A percentile compares a stretch with the other conserved stretches of the same genome.
Evolutionary conservation across 768 basidiomycete genomes (phyloP).

Genomic region (Pleurotus sapidus): DNA sequence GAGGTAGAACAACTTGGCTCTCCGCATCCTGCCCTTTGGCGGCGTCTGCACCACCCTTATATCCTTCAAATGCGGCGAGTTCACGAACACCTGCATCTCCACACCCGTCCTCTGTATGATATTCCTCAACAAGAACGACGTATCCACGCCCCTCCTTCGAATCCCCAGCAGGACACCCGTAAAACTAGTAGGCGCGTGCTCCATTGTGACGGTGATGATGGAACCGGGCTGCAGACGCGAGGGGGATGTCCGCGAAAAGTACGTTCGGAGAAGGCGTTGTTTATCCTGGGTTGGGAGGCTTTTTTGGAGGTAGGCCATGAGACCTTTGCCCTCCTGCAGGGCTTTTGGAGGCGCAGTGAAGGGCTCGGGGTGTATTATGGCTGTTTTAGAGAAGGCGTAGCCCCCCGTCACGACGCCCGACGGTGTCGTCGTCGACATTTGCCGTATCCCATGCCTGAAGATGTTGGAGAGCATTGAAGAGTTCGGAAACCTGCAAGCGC

Average conservation of each 20-base stretch:
- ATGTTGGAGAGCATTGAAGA: conserved; percentile 33
- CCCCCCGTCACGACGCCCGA: conserved; percentile 18
- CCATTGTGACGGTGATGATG: conserved; percentile 76
- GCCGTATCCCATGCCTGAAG: conserved; percentile 33
- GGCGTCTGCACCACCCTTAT: conserved; percentile 76
- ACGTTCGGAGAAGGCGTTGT: conserved; percentile 57
- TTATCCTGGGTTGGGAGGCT: conserved; percentile 68
- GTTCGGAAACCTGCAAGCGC: not conserved
- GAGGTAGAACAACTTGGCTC: conserved; percentile 83
- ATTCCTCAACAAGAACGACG: conserved; percentile 87
- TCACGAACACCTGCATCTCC: conserved; percentile 88
- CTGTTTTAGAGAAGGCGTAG: conserved; percentile 77
- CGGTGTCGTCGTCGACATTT: conserved; percentile 41
- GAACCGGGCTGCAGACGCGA: conserved; percentile 77
- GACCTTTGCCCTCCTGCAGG: conserved; percentile 66
- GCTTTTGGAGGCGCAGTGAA: conserved; percentile 38
- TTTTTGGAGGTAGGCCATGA: conserved; percentile 72
- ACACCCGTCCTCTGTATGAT: conserved; percentile 89
- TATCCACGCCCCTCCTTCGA: conserved; percentile 80
- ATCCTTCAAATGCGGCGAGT: conserved; percentile 83
- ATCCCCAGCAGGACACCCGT: conserved; percentile 87
- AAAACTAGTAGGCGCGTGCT: conserved; percentile 78
- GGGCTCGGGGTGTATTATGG: conserved; percentile 48
- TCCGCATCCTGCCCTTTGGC: conserved; percentile 58
- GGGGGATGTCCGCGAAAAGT: conserved; percentile 72